phyloP scores from a whole-genome alignment of 176 grass and related monocot species.

The Ampelocalamus luodianensis region DNA sequence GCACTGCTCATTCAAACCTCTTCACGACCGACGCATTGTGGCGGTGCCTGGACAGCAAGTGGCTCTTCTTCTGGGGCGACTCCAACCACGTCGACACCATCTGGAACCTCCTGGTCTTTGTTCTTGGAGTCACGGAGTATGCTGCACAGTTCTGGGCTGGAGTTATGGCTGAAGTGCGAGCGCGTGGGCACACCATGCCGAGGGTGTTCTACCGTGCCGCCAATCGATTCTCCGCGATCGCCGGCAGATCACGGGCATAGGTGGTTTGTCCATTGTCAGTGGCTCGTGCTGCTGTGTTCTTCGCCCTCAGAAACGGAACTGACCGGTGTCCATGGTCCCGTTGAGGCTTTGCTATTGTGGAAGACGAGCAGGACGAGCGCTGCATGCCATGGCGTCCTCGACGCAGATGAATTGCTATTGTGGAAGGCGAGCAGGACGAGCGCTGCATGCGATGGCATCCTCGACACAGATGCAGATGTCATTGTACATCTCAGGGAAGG shows the following conservation, averaged over 20 bases:
- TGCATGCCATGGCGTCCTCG: too few species aligned
- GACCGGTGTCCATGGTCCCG: too few species aligned
- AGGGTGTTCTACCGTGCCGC: constrained; percentile 88
- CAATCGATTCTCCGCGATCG: too few species aligned
- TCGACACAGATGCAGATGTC: too few species aligned
- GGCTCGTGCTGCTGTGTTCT: background rate
- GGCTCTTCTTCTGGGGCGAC: constrained; percentile 98
- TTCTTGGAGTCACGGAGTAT: constrained; percentile 64
- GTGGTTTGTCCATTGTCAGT: too few species aligned
- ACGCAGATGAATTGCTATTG: too few species aligned
- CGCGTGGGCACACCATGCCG: constrained; percentile 40
- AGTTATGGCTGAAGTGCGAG: background rate
- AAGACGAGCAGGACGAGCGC: too few species aligned
- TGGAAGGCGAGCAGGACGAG: too few species aligned
- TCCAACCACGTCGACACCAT: constrained; percentile 98
- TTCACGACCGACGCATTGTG: constrained; percentile 66
- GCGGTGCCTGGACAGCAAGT: constrained; percentile 77
- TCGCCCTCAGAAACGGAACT: too few species aligned
- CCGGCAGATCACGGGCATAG: constrained; percentile 9
- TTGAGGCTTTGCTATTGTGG: too few species aligned
- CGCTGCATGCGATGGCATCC: too few species aligned
- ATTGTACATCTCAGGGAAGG: too few species aligned
- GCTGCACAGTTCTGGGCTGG: constrained; percentile 60
- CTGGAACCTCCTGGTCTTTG: constrained; percentile 71
- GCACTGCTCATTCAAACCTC: constrained; percentile 85